These are phyloP conservation scores for Trametes cubensis DNA, from an alignment of 768 basidiomycete species.

Conservation along the genomic window DNA sequence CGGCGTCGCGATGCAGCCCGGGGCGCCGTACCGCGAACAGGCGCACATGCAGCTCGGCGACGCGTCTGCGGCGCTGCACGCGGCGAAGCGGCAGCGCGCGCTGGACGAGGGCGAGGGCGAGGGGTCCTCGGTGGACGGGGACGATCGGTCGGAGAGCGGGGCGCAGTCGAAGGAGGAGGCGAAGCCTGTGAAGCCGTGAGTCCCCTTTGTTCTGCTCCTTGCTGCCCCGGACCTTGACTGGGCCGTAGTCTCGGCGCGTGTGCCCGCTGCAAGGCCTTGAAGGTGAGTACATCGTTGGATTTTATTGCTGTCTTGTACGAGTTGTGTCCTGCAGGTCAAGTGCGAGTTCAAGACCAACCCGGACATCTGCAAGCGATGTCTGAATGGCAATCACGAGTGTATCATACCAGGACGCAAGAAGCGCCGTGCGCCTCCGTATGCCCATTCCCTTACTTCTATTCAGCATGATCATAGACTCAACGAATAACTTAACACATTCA, in stretches of 20 bases:
- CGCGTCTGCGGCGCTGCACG: conserved; percentile 14
- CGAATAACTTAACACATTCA: conserved; percentile 30
- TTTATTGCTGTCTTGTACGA: background rate
- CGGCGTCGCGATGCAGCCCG: conserved; percentile 11
- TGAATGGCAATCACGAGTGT: conserved; percentile 71
- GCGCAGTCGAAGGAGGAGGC: conserved; percentile 19
- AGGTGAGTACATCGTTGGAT: conserved; percentile 35
- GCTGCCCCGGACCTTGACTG: background rate
- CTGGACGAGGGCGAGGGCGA: conserved; percentile 24
- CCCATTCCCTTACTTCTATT: conserved; percentile 31
- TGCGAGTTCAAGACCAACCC: conserved; percentile 76
- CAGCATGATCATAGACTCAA: background rate
- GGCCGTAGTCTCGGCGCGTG: conserved; percentile 56
- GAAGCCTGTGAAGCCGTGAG: conserved; percentile 26
- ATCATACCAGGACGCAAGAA: conserved; percentile 84
- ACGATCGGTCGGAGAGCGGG: conserved; percentile 16
- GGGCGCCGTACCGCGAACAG: conserved; percentile 16
- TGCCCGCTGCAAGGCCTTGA: conserved; percentile 65
- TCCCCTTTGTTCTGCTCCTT: background rate
- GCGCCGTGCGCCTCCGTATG: conserved; percentile 73
- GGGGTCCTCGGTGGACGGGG: conserved; percentile 16
- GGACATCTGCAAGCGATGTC: conserved; percentile 77
- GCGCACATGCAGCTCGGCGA: conserved; percentile 13
- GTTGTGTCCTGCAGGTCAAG: conserved; percentile 54
- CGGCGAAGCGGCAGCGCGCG: conserved; percentile 25